Evolutionary conservation across 2,329 filamentous ascomycete genomes (phyloP).

Genomic region (Fusarium mundagurra): DNA sequence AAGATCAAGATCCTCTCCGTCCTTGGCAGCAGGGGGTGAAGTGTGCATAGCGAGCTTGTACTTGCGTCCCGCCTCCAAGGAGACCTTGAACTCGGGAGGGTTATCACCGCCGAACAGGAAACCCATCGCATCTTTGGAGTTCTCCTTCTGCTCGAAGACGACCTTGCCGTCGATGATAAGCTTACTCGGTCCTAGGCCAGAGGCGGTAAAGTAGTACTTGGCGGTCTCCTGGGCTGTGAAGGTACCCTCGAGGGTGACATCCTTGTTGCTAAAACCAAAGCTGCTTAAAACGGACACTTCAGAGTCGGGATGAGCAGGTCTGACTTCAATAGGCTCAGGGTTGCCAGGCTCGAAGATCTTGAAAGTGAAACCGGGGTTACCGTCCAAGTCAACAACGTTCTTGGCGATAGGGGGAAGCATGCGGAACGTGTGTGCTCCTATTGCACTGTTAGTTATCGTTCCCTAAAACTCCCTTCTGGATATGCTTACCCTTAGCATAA

Average conservation of each 20-base stretch:
- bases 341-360: slow-evolving; percentile 44
- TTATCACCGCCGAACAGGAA: slow-evolving; percentile 46
- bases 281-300: slow-evolving; percentile 35
- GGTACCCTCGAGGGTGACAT: slow-evolving; percentile 44
- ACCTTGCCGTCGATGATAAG: slow-evolving; percentile 46
- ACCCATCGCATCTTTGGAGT: slow-evolving; percentile 48
- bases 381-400: slow-evolving; percentile 45
- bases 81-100: slow-evolving; percentile 45
- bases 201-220: slow-evolving; percentile 47
- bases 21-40: slow-evolving; percentile 40
- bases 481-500: slow-evolving; percentile 43
- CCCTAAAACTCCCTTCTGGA: fast-evolving
- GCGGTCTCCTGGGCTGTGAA: slow-evolving; percentile 46
- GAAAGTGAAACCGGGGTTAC: slow-evolving; percentile 46
- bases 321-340: slow-evolving; percentile 37
- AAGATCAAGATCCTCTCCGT: slow-evolving; percentile 41
- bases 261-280: slow-evolving; percentile 41
- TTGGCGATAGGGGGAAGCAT: slow-evolving; percentile 40
- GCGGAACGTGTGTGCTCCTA: slow-evolving; percentile 44
- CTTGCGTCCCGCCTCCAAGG: slow-evolving; percentile 42
- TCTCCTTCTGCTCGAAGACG: slow-evolving; percentile 46
- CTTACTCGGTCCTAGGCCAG: slow-evolving; percentile 46
- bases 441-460: neutral
- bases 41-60: slow-evolving; percentile 47
- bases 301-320: slow-evolving; percentile 41